phyloP scores from a whole-genome alignment of 305 asterid species.

The Fraxinus latifolia region DNA sequence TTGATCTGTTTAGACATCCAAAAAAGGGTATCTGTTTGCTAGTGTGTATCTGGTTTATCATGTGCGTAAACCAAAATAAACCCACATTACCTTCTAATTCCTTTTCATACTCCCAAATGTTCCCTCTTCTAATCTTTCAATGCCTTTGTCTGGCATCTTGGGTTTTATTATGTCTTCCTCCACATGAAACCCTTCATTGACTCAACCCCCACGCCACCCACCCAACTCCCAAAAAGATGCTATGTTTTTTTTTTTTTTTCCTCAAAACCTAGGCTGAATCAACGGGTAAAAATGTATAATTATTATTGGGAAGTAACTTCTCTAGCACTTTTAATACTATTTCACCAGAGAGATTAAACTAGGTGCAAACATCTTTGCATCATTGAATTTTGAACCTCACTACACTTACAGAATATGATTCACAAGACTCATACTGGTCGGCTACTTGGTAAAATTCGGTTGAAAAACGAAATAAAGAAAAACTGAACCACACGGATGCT shows the following conservation, averaged over 20 bases:
- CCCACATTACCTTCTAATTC: slow-evolving; percentile 77
- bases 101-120: slow-evolving; percentile 74
- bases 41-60: slow-evolving; percentile 28
- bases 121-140: slow-evolving; percentile 64
- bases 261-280: slow-evolving; percentile 76
- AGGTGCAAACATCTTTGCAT: slow-evolving; percentile 27
- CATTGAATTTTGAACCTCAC: not conserved
- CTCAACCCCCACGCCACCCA: slow-evolving; percentile 26
- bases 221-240: slow-evolving; percentile 12
- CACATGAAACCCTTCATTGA: slow-evolving; percentile 44
- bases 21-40: slow-evolving; percentile 42
- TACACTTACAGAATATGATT: not conserved
- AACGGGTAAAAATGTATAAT: slow-evolving; percentile 28
- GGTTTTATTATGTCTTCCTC: slow-evolving; percentile 62
- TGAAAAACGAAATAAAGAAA: too few species aligned
- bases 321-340: slow-evolving; percentile 41
- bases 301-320: slow-evolving; percentile 44
- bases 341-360: slow-evolving; percentile 28
- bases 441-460: not conserved
- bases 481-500: not conserved
- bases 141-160: slow-evolving; percentile 72
- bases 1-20: slow-evolving; percentile 34
- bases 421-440: not conserved
- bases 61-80: slow-evolving; percentile 36
- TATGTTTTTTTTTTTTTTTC: not conserved